Evolutionary conservation across 2,329 filamentous ascomycete species (phyloP).

Genomic region (Trichoderma hamatum): DNA sequence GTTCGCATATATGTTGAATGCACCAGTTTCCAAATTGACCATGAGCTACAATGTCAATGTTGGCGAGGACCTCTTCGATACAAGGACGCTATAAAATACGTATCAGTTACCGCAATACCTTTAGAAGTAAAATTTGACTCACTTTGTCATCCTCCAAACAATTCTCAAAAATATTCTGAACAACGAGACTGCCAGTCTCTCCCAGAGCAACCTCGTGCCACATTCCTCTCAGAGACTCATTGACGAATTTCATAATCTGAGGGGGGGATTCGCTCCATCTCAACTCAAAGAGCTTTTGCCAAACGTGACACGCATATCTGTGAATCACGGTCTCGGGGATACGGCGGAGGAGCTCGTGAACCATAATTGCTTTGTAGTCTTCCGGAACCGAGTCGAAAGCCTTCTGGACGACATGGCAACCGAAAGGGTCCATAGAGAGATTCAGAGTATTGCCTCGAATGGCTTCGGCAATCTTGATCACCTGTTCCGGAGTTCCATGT

Average conservation of each 20-base stretch:
- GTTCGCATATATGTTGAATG: slow-evolving; percentile 98
- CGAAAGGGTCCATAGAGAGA: slow-evolving; percentile 97
- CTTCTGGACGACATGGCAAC: slow-evolving; percentile 97
- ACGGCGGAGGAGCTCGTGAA: slow-evolving; percentile 91
- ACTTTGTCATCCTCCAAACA: slow-evolving; percentile 99
- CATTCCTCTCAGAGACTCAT: slow-evolving; percentile 92
- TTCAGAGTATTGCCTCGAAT: slow-evolving; percentile 93
- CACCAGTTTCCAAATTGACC: slow-evolving; percentile 99
- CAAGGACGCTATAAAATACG: slow-evolving; percentile 74
- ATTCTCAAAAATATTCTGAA: slow-evolving; percentile 99
- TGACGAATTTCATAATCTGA: slow-evolving; percentile 98
- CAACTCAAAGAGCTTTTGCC: slow-evolving; percentile 98
- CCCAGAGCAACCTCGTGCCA: slow-evolving; percentile 98
- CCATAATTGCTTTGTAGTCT: slow-evolving; percentile 97
- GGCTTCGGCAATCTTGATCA: slow-evolving; percentile 90
- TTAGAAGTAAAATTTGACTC: slow-evolving; percentile 33
- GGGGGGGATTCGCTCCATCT: slow-evolving; percentile 93
- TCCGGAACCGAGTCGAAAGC: slow-evolving; percentile 97
- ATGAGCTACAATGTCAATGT: slow-evolving; percentile 94
- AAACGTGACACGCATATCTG: slow-evolving; percentile 97
- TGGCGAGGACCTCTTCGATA: slow-evolving; percentile 92
- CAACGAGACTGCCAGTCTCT: slow-evolving; percentile 95
- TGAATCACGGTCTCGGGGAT: slow-evolving; percentile 99
- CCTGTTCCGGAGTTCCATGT: slow-evolving; percentile 91
- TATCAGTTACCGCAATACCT: slow-evolving; percentile 28